These are phyloP conservation scores for Moelleriella libera DNA, from an alignment of 2,329 filamentous ascomycete genomes.

Conservation along the genomic window DNA sequence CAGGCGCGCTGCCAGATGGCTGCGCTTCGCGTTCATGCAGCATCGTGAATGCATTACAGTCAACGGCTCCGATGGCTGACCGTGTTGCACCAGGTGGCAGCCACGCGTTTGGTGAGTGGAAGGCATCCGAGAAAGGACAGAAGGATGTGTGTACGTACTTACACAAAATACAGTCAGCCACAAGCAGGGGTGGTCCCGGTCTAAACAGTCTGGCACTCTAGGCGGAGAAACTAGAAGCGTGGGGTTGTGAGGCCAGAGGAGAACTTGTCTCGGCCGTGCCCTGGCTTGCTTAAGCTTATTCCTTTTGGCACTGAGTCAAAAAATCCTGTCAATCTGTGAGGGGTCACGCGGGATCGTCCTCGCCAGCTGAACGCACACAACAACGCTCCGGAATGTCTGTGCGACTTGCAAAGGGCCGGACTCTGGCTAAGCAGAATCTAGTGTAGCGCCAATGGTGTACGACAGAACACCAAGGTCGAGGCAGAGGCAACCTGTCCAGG, in stretches of 20 bases:
- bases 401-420: neutral
- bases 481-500: too few relatives aligned
- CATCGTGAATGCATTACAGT: too few relatives aligned
- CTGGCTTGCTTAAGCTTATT: neutral
- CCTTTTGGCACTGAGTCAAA: neutral
- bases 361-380: neutral
- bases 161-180: too few relatives aligned
- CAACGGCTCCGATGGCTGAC: neutral
- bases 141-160: too few relatives aligned
- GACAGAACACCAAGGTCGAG: too few relatives aligned
- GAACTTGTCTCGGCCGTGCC: too few relatives aligned
- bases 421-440: too few relatives aligned
- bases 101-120: too few relatives aligned
- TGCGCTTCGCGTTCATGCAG: too few relatives aligned
- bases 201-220: neutral
- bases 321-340: neutral
- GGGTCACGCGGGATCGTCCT: neutral
- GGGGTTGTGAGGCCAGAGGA: neutral
- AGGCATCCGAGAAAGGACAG: too few relatives aligned
- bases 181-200: neutral
- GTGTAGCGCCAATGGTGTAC: too few relatives aligned
- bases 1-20: too few relatives aligned
- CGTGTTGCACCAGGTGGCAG: neutral
- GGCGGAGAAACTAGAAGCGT: neutral
- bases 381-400: neutral